Evolutionary conservation across 495 filamentous ascomycete genomes (phyloP), one percentile per base, ranked within the genome.

Genomic region (Hypoxylon lienhwacheense): DNA sequence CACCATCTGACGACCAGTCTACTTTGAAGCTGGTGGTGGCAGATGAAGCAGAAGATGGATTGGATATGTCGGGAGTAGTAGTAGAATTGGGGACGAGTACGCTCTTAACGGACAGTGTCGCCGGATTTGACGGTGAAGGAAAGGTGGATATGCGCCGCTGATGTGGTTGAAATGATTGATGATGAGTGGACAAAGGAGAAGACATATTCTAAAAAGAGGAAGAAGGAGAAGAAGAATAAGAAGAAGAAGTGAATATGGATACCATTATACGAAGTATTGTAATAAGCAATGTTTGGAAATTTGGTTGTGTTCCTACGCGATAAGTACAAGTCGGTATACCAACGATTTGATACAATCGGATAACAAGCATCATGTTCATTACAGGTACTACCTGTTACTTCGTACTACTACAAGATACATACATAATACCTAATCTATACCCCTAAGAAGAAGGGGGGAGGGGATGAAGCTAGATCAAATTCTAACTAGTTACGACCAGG

Each of bases 1-100:
- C 62, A 63, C 47, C 62, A 63, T 65, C 65, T 37, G 58, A 57
- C 29, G 49, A 41, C 58, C 51, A 67, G 36, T 67, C 65, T 58
- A 65, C 46, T 46, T 65, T 61, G 50, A 65, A 67, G 54, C 65
- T 67, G 22, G 65, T 67, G 25, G 65, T 67, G 5, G 61, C 61
- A 28, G 65, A 67, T 1, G 65, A 67, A 3, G 62, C 65, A 15
- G 65, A 67, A 1, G 65, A 60, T 15, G 65, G 65, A 40, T 54
- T 62, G 44, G 61, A 63, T 4, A 53, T 40, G 26, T 67, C 65
- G 59, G 46, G 40, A 40, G 52, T 62, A 10, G 52, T 62, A 10
- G 61, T 14, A 28, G 61, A 53, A 52, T 51, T 47, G 32, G 53
- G 57, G 4, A 34, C 51, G 17, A 62, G 37, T 22, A 48, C 61